Base-by-base conservation (phyloP, 495 filamentous ascomycete species). In the Neurospora sp. region DNA sequence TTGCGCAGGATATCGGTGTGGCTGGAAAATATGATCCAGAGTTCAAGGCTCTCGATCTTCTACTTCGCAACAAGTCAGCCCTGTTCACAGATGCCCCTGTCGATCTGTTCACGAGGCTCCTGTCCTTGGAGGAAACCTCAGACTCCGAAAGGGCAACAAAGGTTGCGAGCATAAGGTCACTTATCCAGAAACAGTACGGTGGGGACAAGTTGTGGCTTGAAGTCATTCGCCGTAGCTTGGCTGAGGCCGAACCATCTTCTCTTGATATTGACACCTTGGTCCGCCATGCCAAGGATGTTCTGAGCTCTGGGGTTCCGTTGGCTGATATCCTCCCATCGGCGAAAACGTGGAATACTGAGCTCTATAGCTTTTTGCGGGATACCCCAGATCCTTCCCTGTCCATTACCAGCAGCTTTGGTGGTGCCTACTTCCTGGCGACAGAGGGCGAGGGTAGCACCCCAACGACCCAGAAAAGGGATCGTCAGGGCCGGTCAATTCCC, bases 391-490 rank as follows among this genome's bases (percentile, higher is more conserved):
- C 85, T 16, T 90, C 92, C 10, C 80, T 94, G 7, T 88, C 93
- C 10, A 86, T 96, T 9, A 92, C 91, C 6, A 93, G 90, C 78
- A 86, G 88, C 11, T 80, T 97, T 27, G 88, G 88, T 7, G 93
- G 93, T 16, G 87, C 87, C 12, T 88, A 95, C 39, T 89, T 92
- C 75, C 80, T 98, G 6, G 85, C 91, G 0, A 79, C 87, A 14
- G 49, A 76, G 2, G 66, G 49, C 70, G 74, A 49, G 39, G 84
- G 27, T 38, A 79, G 70, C 70, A 78, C 46, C 70, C 72, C 70
- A 49, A 80, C 72, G 39, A 77, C 73, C 72, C 49, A 72, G 5
- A 79, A 74, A 76, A 82, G 90, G 49, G 94, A 98, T 82, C 82
- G 83, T 3, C 85, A 85, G 70, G 93, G 92, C 2, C 89, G 88